These are phyloP conservation scores for Blastomyces percursus DNA, from an alignment of 2,329 filamentous ascomycete genomes.

Conservation along the genomic window DNA sequence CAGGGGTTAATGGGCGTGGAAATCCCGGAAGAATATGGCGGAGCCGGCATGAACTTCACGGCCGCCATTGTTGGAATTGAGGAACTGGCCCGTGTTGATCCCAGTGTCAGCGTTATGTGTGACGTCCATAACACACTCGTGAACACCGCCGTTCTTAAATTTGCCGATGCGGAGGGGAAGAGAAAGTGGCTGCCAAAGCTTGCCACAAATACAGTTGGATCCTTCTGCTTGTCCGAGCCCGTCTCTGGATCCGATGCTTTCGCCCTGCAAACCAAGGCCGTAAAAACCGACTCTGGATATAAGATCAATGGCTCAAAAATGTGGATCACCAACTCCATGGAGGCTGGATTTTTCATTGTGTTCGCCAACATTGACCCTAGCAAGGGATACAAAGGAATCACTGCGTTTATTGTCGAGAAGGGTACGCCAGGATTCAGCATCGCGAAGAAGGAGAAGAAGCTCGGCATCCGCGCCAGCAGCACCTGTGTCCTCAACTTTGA, in stretches of 20 bases:
- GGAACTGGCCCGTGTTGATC: conserved; percentile 86
- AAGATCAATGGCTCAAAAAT: conserved; percentile 88
- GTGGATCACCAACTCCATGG: conserved; percentile 99
- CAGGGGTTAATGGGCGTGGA: conserved; percentile 96
- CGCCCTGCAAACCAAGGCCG: conserved; percentile 81
- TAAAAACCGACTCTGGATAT: conserved; percentile 72
- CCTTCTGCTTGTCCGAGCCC: conserved; percentile 87
- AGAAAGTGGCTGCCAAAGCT: conserved; percentile 81
- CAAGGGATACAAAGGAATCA: conserved; percentile 95
- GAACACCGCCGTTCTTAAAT: conserved; percentile 85
- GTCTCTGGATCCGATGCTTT: conserved; percentile 93
- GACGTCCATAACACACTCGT: conserved; percentile 98
- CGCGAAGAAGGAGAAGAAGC: conserved; percentile 99
- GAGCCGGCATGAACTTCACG: conserved; percentile 98
- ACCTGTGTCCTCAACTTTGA: conserved; percentile 98
- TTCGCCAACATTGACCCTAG: conserved; percentile 90
- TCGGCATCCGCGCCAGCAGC: conserved; percentile 89
- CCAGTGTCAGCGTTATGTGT: conserved; percentile 85
- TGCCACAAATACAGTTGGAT: conserved; percentile 78
- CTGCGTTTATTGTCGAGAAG: conserved; percentile 91
- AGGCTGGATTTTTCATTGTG: conserved; percentile 91
- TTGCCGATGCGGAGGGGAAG: conserved; percentile 64
- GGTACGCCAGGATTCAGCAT: conserved; percentile 79
- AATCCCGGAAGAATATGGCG: conserved; percentile 93
- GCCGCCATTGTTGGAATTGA: conserved; percentile 93